Base-by-base conservation (phyloP, 2,329 filamentous ascomycete species). In the Magnaporthiopsis incrustans region DNA sequence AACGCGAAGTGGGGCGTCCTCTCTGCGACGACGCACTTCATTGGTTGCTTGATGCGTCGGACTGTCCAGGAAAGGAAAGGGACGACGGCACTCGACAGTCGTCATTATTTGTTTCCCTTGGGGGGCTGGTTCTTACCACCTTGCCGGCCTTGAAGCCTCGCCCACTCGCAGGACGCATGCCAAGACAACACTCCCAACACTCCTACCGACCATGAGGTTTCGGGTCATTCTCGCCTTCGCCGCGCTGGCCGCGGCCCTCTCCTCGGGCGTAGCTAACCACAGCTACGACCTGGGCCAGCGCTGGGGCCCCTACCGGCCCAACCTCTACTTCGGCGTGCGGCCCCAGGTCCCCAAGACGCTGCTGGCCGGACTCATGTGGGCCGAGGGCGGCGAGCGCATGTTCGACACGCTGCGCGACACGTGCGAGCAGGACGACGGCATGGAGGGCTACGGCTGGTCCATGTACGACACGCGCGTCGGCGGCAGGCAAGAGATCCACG, bases 261-360 rank as follows among this genome's bases (percentile, higher is more conserved):
- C 58, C 30, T 38, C 35, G 4, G 35, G 14, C 35, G 35, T 14
- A 14, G 14, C 35, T 6, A 35, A 35, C 58, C 58, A 59, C 15
- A 59, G 12, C 58, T 59, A 59, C 58, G 58, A 59, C 58, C 5
- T 12, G 22, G 58, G 58, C 25, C 64, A 74, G 71, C 67, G 62
- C 66, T 97, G 93, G 93, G 93, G 93, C 0, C 91, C 93, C 2
- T 97, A 97, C 77, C 87, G 92, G 68, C 90, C 94, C 0, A 97
- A 97, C 72, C 77, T 97, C 61, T 98, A 97, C 77, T 97, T 97
- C 79, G 94, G 94, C 2, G 85, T 97, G 50, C 85, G 91, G 25
- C 91, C 94, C 60, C 84, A 92, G 66, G 82, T 95, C 64, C 89
- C 92, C 0, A 87, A 92, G 72, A 92, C 90, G 68, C 76, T 97